phyloP scores from a whole-genome alignment of 768 basidiomycete genomes.

The Strobilomyces echinocephalus region DNA sequence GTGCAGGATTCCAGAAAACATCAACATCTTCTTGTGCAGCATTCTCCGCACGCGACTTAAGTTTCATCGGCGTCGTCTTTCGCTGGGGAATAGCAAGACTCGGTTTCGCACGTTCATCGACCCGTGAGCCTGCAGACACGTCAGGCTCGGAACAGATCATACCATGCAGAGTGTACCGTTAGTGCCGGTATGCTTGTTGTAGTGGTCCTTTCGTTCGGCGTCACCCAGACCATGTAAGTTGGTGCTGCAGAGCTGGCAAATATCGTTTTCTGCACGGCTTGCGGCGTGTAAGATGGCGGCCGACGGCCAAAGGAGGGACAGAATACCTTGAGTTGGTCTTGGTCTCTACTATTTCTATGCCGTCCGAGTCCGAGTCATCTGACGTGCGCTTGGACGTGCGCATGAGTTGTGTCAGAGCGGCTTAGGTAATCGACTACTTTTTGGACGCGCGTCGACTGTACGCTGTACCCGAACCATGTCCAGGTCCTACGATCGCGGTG shows the following conservation, averaged over 20 bases:
- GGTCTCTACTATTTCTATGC: constrained; percentile 23
- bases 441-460: constrained; percentile 48
- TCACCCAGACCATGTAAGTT: constrained; percentile 38
- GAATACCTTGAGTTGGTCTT: constrained; percentile 10
- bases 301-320: neutral
- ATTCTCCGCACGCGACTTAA: constrained; percentile 9
- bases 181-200: constrained; percentile 43
- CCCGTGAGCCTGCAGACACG: constrained; percentile 7
- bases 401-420: neutral
- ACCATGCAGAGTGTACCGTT: constrained; percentile 1
- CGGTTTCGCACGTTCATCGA: constrained; percentile 12
- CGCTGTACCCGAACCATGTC: constrained; percentile 51
- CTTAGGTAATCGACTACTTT: constrained; percentile 26
- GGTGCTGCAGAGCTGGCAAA: constrained; percentile 50
- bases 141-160: neutral
- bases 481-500: constrained; percentile 97
- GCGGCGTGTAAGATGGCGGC: neutral
- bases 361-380: constrained; percentile 19
- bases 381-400: constrained; percentile 10
- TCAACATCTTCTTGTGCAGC: constrained; percentile 32
- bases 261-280: constrained; percentile 19
- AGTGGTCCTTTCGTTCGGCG: constrained; percentile 48
- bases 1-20: constrained; percentile 61
- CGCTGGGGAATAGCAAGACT: constrained; percentile 2
- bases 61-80: constrained; percentile 2